A percentile compares a stretch with the other conserved stretches of the same genome.
Evolutionary conservation across 2,329 filamentous ascomycete genomes (phyloP).

Genomic region (Pseudopyricularia javanii): DNA sequence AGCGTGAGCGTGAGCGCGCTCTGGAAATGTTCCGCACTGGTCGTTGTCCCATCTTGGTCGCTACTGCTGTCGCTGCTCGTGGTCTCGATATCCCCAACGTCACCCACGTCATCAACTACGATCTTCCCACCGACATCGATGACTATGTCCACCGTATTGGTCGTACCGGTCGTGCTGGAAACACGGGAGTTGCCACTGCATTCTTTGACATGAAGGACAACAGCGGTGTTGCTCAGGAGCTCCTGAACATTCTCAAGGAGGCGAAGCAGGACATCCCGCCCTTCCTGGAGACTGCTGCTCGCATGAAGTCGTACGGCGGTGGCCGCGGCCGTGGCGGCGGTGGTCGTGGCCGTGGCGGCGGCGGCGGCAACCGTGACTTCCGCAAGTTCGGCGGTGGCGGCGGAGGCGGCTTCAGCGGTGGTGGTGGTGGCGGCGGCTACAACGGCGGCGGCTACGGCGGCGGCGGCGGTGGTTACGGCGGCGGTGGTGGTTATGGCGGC

Average conservation of each 20-base stretch:
- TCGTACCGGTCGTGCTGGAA: constrained; percentile 98
- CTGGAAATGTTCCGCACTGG: constrained; percentile 95
- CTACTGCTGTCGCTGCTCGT: constrained; percentile 87
- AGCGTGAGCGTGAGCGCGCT: constrained; percentile 96
- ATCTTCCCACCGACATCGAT: constrained; percentile 81
- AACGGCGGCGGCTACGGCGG: constrained; percentile 21
- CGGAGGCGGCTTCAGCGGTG: constrained; percentile 41
- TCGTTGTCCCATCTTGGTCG: constrained; percentile 91
- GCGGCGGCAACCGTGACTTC: constrained; percentile 77
- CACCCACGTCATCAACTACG: constrained; percentile 96
- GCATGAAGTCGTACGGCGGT: constrained; percentile 78
- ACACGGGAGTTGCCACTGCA: constrained; percentile 94
- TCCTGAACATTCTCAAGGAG: constrained; percentile 96
- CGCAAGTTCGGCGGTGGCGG: constrained; percentile 53
- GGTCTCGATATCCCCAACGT: constrained; percentile 94
- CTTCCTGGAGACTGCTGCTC: constrained; percentile 95
- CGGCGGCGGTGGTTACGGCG: constrained; percentile 29
- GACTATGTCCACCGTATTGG: constrained; percentile 98
- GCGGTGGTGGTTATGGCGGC: constrained; percentile 29
- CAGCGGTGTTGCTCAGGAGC: constrained; percentile 90
- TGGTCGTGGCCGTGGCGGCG: constrained; percentile 58
- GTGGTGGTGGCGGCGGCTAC: constrained; percentile 32
- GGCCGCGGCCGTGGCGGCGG: constrained; percentile 47
- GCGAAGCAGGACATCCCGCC: constrained; percentile 91
- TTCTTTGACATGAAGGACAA: constrained; percentile 98